A percentile compares a stretch with the other conserved stretches of the same genome.
Conservation (phyloP, 2,329 filamentous ascomycete species). For the Trichoderma koningiopsis region DNA sequence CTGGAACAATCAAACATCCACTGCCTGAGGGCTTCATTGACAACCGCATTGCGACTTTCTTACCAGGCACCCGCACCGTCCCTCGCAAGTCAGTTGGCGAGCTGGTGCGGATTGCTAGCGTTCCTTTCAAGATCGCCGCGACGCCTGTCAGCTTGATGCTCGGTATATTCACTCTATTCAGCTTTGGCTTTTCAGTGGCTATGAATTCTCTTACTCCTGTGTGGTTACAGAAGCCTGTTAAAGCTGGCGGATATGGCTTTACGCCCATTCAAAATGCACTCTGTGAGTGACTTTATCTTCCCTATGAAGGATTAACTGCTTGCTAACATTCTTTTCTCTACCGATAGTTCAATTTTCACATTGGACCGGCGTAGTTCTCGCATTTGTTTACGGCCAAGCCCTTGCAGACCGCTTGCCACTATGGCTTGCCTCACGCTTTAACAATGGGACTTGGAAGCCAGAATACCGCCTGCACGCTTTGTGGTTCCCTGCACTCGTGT, state of each 20-base stretch:
- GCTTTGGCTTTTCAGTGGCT: not conserved
- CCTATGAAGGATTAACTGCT: not conserved
- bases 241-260: not conserved
- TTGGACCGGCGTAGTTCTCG: not conserved
- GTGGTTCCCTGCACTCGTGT: not conserved
- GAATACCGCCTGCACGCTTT: not conserved
- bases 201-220: not conserved
- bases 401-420: not conserved
- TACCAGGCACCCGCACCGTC: not conserved
- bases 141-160: not conserved
- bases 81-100: not conserved
- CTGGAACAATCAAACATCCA: not conserved
- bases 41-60: not conserved
- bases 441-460: not conserved
- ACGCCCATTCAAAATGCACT: not conserved
- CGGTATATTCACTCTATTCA: not conserved
- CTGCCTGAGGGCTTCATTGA: not conserved
- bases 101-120: not conserved
- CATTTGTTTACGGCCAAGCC: not conserved
- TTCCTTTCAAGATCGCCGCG: not conserved
- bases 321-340: not conserved
- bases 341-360: not conserved
- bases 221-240: not conserved
- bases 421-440: not conserved
- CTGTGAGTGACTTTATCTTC: not conserved